A percentile compares a stretch with the other conserved stretches of the same genome.
Conservation (phyloP, 805 yeast genomes). For the Metschnikowia gelsemii region DNA sequence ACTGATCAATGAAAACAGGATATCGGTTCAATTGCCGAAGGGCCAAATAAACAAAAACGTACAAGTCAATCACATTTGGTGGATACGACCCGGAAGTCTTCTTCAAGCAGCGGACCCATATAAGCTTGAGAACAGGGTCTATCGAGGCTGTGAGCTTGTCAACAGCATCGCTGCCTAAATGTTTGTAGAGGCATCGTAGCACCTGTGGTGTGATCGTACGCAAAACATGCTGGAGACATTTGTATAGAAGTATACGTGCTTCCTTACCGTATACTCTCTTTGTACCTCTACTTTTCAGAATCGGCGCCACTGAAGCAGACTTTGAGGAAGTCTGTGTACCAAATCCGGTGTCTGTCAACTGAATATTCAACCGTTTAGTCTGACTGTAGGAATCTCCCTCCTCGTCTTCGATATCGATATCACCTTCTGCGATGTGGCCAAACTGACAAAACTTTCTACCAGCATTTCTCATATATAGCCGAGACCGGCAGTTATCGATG, state of each 20-base stretch:
- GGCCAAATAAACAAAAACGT: constrained; percentile 50
- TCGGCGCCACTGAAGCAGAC: constrained; percentile 1
- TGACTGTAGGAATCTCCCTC: constrained; percentile 58
- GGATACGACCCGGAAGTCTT: neutral
- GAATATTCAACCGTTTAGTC: constrained; percentile 56
- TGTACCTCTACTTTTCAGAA: constrained; percentile 1
- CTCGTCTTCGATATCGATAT: constrained; percentile 76
- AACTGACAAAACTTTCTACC: constrained; percentile 84
- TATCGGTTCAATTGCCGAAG: constrained; percentile 42
- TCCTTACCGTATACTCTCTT: constrained; percentile 45
- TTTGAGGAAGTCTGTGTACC: constrained; percentile 14
- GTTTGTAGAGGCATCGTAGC: constrained; percentile 12
- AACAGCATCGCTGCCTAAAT: constrained; percentile 1
- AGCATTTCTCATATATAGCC: constrained; percentile 66
- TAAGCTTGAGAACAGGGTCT: constrained; percentile 25
- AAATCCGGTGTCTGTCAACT: constrained; percentile 32
- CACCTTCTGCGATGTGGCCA: constrained; percentile 87
- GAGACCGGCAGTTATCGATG: constrained; percentile 81
- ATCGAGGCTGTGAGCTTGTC: constrained; percentile 3
- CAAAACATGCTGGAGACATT: constrained; percentile 51
- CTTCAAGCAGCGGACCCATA: constrained; percentile 31
- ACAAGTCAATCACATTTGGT: constrained; percentile 30
- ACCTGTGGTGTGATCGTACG: constrained; percentile 32
- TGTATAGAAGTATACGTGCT: constrained; percentile 45
- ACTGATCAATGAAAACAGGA: constrained; percentile 53